Conservation (phyloP, 495 filamentous ascomycete genomes). For the Hypomontagnella monticulosa region DNA sequence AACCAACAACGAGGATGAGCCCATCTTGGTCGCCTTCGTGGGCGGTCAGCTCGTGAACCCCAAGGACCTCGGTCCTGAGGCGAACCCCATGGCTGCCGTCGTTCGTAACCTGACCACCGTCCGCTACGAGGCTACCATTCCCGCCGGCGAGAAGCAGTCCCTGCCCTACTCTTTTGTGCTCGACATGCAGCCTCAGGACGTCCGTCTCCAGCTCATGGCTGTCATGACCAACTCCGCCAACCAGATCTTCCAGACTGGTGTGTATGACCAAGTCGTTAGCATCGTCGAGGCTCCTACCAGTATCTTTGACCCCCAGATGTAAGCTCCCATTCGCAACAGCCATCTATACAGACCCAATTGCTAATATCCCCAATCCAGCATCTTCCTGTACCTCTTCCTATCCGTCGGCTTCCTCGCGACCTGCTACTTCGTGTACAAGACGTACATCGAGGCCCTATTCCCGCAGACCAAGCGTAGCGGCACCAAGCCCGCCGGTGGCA, state of each 20-base stretch:
- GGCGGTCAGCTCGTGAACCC: conserved; percentile 78
- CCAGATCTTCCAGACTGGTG: conserved; percentile 75
- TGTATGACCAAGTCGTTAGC: conserved; percentile 87
- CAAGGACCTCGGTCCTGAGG: conserved; percentile 56
- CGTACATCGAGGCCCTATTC: conserved; percentile 96
- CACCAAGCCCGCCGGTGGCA: conserved; percentile 56
- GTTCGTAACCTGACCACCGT: conserved; percentile 86
- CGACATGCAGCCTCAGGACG: conserved; percentile 92
- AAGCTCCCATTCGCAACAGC: conserved; percentile 45
- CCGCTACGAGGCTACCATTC: conserved; percentile 77
- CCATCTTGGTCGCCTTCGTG: conserved; percentile 79
- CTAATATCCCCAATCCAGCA: conserved; percentile 62
- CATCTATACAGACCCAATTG: conserved; percentile 11
- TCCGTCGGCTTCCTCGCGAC: conserved; percentile 77
- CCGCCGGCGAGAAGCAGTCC: conserved; percentile 77
- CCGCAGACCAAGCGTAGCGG: conserved; percentile 82
- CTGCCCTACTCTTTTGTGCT: conserved; percentile 85
- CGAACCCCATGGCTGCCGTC: conserved; percentile 63
- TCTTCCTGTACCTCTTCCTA: conserved; percentile 98
- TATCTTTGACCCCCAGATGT: conserved; percentile 98
- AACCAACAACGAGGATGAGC: conserved; percentile 81
- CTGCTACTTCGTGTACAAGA: conserved; percentile 96
- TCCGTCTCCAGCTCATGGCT: conserved; percentile 76
- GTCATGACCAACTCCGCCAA: conserved; percentile 75
- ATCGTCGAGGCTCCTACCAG: conserved; percentile 92